Base-by-base conservation (phyloP, 2,329 filamentous ascomycete genomes). In the Fusarium lyarnte region DNA sequence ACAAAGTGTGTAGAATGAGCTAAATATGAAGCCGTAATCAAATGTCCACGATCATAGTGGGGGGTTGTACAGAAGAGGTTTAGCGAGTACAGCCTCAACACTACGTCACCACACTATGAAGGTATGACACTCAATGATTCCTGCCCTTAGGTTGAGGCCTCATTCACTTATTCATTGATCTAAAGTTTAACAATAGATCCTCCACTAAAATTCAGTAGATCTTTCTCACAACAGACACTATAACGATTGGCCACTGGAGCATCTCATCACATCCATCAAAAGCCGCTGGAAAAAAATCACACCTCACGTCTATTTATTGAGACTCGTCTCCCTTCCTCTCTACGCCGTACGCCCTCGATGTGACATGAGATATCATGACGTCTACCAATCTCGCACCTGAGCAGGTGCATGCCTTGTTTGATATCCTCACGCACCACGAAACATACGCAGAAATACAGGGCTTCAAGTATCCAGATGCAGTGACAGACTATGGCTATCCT, bases 401-500 rank as follows among this genome's bases (percentile, higher is more conserved):
- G 67, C 88, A 90, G 74, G 80, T 85, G 12, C 82, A 82, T 54
- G 87, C 88, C 19, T 84, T 90, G 21, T 86, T 90, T 70, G 87
- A 90, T 75, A 89, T 91, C 57, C 84, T 91, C 60, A 87, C 87
- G 36, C 89, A 90, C 75, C 78, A 87, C 70, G 85, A 90, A 79
- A 88, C 87, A 2, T 91, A 90, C 74, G 81, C 87, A 17, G 93
- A 96, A 81, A 92, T 94, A 68, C 87, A 92, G 77, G 87, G 86
- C 68, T 94, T 95, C 85, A 93, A 91, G 76, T 81, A 86, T 41
- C 88, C 92, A 0, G 82, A 85, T 5, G 88, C 90, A 33, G 91
- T 94, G 66, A 84, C 87, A 65, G 81, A 85, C 27, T 94, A 94
- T 82, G 93, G 93, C 19, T 89, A 88, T 70, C 93, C 93, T 0